Evolutionary conservation across 2,329 filamentous ascomycete genomes (phyloP), one percentile per base, ranked within the genome.

Genomic region (Coniochaeta hoffmannii): DNA sequence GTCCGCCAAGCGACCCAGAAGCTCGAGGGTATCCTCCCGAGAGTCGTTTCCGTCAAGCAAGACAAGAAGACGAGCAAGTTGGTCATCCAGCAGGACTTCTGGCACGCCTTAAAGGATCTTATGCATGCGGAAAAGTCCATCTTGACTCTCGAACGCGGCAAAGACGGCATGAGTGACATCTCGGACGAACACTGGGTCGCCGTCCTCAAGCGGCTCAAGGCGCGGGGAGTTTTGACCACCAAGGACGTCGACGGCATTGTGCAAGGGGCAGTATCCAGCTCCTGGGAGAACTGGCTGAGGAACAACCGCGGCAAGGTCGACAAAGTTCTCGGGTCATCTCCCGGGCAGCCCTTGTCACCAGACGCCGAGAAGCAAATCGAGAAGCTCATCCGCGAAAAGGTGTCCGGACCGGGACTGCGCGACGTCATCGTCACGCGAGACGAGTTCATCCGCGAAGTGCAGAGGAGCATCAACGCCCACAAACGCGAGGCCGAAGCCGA

Each of bases 21-120:
- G 32, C 64, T 87, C 2, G 65, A 78, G 50, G 62, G 69, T 0
- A 68, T 79, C 4, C 67, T 89, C 3, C 86, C 87, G 0, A 73
- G 77, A 12, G 62, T 78, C 10, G 71, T 89, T 4, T 77, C 80
- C 57, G 76, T 87, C 60, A 73, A 77, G 14, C 73, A 76, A 8
- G 71, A 78, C 56, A 67, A 71, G 32, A 67, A 79, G 49, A 7
- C 56, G 30, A 85, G 84, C 14, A 74, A 77, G 10, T 68, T 73
- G 0, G 69, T 79, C 22, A 78, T 89, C 15, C 71, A 79, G 0
- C 74, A 81, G 24, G 77, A 83, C 2, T 88, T 90, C 57, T 90
- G 83, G 80, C 74, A 81, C 55, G 86, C 85, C 0, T 66, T 90
- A 9, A 73, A 76, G 24, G 77, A 79, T 54, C 74, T 78, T 56